Evolutionary conservation across 306 rosid genomes (phyloP).

Genomic region (Vigna trinervia): DNA sequence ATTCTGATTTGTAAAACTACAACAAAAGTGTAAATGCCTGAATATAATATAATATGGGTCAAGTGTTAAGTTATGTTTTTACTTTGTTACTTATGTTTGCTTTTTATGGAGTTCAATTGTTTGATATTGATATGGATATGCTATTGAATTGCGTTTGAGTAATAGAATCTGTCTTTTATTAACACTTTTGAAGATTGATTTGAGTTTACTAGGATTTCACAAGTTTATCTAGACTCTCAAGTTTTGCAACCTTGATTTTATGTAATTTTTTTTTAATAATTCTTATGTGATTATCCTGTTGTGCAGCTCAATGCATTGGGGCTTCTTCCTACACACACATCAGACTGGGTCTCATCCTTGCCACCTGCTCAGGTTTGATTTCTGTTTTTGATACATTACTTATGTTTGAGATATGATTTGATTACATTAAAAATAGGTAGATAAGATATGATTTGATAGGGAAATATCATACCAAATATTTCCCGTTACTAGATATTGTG

Average conservation of each 20-base stretch:
- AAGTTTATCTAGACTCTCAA: conserved; percentile 2
- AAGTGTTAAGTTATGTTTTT: conserved; percentile 1
- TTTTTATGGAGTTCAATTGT: conserved; percentile 2
- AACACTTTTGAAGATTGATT: not conserved
- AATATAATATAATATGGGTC: not conserved
- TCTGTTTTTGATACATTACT: conserved; percentile 20
- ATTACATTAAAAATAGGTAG: too few relatives aligned
- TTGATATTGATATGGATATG: conserved; percentile 6
- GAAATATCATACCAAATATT: too few relatives aligned
- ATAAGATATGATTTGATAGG: too few relatives aligned
- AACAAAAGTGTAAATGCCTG: not conserved
- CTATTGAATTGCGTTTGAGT: not conserved
- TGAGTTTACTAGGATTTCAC: not conserved
- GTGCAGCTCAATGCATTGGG: conserved; percentile 95
- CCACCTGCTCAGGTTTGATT: conserved; percentile 87
- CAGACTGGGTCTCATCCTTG: conserved; percentile 97
- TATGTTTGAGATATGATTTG: too few relatives aligned
- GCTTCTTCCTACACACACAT: conserved; percentile 94
- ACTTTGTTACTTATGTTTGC: not conserved
- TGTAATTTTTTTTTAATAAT: conserved; percentile 11
- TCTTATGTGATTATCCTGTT: not conserved
- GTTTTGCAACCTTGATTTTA: conserved; percentile 8
- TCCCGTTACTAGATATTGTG: too few relatives aligned
- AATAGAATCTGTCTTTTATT: not conserved
- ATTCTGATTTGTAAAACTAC: not conserved